A percentile compares a stretch with the other conserved stretches of the same genome.
These are phyloP conservation scores for Cladosporium sp. DNA, from an alignment of 2,329 filamentous ascomycete genomes.

Conservation along the genomic window DNA sequence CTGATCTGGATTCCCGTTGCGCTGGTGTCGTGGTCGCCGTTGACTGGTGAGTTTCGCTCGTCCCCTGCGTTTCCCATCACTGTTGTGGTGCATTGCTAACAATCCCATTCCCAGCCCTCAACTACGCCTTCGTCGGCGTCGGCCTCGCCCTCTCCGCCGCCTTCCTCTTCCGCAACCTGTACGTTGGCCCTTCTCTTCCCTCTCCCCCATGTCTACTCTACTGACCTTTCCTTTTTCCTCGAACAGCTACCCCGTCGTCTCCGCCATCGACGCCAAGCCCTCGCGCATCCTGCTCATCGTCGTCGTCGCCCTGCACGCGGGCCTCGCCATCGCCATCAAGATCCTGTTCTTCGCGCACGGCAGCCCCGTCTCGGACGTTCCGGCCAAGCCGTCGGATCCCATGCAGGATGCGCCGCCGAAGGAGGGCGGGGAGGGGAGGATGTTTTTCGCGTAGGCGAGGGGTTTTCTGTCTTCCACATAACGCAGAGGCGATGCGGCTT, in stretches of 20 bases:
- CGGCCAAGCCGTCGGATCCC: constrained; percentile 7
- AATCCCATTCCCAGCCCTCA: constrained; percentile 51
- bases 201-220: not conserved
- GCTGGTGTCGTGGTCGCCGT: constrained; percentile 79
- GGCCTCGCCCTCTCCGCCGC: constrained; percentile 77
- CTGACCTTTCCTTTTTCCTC: not conserved
- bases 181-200: constrained; percentile 30
- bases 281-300: constrained; percentile 81
- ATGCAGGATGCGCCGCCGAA: constrained; percentile 9
- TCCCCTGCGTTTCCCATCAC: constrained; percentile 2
- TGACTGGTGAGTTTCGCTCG: constrained; percentile 48
- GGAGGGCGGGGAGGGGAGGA: not conserved
- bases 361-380: constrained; percentile 2
- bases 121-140: constrained; percentile 87
- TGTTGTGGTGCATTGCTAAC: constrained; percentile 12
- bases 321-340: constrained; percentile 90
- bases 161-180: constrained; percentile 80
- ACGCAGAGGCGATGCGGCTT: too few relatives aligned
- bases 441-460: not conserved
- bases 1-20: constrained; percentile 96
- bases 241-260: constrained; percentile 64
- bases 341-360: constrained; percentile 81
- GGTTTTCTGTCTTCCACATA: too few relatives aligned
- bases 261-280: constrained; percentile 84
- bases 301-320: constrained; percentile 79